Base-by-base conservation (phyloP, 1,284 basidiomycete species). In the Pterula multifida region DNA sequence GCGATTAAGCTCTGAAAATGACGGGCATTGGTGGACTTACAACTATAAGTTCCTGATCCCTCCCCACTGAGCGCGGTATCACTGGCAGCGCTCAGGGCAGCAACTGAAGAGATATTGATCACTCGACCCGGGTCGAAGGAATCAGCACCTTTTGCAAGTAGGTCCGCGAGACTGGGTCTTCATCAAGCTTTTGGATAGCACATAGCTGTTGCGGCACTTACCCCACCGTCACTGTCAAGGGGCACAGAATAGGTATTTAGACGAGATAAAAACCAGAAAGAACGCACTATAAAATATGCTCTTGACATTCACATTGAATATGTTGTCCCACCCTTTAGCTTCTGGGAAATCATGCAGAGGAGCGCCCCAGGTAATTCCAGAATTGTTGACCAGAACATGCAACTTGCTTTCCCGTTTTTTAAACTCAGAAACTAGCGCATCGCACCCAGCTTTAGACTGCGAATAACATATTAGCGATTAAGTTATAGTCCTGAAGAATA, bases 321-420 rank as follows among this genome's bases (percentile, higher is more conserved):
- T 69, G 28, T 82, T 79, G 59, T 93, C 89, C 90, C 90, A 93
- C 1, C 90, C 90, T 54, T 78, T 80, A 54, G 77, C 76, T 61
- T 86, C 84, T 0, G 88, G 87, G 55, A 90, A 81, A 58, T 85
- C 73, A 21, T 78, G 68, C 61, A 76, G 85, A 1, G 79, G 73
- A 1, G 81, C 83, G 17, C 89, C 90, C 88, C 88, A 91, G 9
- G 85, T 78, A 19, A 79, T 77, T 6, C 85, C 86, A 6, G 82
- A 83, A 63, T 90, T 90, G 64, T 90, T 90, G 46, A 90, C 76
- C 11, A 90, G 73, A 49, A 89, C 79, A 54, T 90, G 84, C 2
- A 94, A 68, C 53, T 81, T 84, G 36, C 62, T 65, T 63, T 89
- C 86, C 39, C 72, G 76, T 55, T 76, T 71, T 58, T 82, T 81